Evolutionary conservation across 176 grass and related monocot genomes (phyloP), one percentile per base, ranked within the genome.

Genomic region (Luzula sylvatica): DNA sequence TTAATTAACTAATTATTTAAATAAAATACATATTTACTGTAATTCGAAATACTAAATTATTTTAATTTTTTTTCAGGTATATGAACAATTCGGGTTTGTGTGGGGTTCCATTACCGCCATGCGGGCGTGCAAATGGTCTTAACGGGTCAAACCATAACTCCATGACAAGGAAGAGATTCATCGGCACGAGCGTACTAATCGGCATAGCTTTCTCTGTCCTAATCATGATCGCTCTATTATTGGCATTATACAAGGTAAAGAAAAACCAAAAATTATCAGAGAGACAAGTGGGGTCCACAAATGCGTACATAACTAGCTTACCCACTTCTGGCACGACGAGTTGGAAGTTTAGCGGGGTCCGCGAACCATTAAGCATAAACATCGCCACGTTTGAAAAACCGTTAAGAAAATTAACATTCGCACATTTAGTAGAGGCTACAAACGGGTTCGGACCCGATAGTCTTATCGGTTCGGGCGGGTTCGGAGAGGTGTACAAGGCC

Each of bases 401-500:
- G 1, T 50, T 98, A 41, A 66, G 81, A 75, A 98, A 77, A 75
- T 74, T 98, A 17, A 98, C 92, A 25, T 98, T 98, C 52, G 85
- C 85, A 0, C 81, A 98, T 74, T 82, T 98, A 24, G 71, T 98
- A 0, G 85, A 98, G 92, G 92, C 92, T 3, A 98, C 92, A 16
- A 90, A 98, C 28, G 92, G 85, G 19, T 98, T 98, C 35, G 82
- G 85, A 3, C 69, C 81, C 3, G 85, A 90, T 25, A 77, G 81
- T 43, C 81, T 98, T 32, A 66, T 98, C 14, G 92, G 92, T 6
- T 90, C 92, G 0, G 92, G 92, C 1, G 92, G 92, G 0, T 98
- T 98, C 20, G 92, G 92, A 16, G 92, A 98, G 68, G 92, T 98
- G 3, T 90, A 98, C 74, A 98, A 90, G 68, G 92, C 92, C 27